These are phyloP conservation scores for Cutaneotrichosporon sp. DNA, from an alignment of 1,284 basidiomycete species.

Conservation along the genomic window DNA sequence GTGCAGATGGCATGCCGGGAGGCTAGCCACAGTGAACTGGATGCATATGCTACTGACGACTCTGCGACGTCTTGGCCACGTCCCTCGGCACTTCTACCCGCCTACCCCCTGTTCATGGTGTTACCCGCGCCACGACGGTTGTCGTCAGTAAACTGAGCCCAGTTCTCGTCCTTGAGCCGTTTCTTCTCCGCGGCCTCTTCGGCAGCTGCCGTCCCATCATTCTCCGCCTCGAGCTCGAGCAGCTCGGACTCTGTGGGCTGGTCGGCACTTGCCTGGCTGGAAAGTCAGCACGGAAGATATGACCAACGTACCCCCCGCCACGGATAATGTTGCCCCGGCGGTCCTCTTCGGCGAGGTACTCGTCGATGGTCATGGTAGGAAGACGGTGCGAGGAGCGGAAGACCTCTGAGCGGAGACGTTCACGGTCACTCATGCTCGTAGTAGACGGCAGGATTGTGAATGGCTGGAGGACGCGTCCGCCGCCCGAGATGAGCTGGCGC, in stretches of 20 bases:
- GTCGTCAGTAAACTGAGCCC: slow-evolving; percentile 75
- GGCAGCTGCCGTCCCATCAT: slow-evolving; percentile 69
- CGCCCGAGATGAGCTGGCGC: slow-evolving; percentile 62
- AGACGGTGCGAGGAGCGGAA: slow-evolving; percentile 81
- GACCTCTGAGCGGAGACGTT: slow-evolving; percentile 68
- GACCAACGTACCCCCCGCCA: slow-evolving; percentile 69
- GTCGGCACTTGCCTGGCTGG: slow-evolving; percentile 63
- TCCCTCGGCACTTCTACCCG: too few species aligned
- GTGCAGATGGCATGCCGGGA: too few species aligned
- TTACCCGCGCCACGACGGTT: slow-evolving; percentile 83
- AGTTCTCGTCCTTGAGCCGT: slow-evolving; percentile 74
- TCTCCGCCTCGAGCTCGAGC: slow-evolving; percentile 68
- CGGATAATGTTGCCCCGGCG: slow-evolving; percentile 78
- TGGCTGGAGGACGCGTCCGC: slow-evolving; percentile 74
- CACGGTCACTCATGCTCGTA: slow-evolving; percentile 54
- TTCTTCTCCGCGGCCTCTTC: slow-evolving; percentile 70
- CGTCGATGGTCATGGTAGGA: slow-evolving; percentile 94
- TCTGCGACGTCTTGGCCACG: too few species aligned
- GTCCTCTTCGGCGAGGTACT: slow-evolving; percentile 83
- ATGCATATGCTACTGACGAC: too few species aligned
- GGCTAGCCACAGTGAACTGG: too few species aligned
- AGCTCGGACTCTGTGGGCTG: slow-evolving; percentile 70
- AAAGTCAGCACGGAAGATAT: not conserved
- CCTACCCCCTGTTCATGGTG: slow-evolving; percentile 83
- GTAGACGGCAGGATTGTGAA: slow-evolving; percentile 84